Conservation (phyloP, 257 asterid genomes). For the Rehmannia glutinosa region DNA sequence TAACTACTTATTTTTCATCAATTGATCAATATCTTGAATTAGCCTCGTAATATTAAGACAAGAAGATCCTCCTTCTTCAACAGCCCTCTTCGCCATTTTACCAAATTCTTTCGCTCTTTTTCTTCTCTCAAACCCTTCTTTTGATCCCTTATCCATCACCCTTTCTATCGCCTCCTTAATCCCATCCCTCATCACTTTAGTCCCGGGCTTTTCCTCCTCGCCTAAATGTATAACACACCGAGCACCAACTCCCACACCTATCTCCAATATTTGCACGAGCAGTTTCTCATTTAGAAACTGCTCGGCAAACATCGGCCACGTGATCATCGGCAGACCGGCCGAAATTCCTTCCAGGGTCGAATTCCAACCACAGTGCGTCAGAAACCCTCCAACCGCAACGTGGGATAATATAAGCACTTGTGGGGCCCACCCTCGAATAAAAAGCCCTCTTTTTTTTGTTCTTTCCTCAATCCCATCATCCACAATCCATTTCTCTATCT, state of each 20-base stretch:
- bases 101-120: constrained; percentile 28
- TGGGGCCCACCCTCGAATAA: constrained; percentile 43
- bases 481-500: constrained; percentile 1
- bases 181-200: constrained; percentile 2
- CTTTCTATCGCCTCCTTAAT: constrained; percentile 21
- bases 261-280: constrained; percentile 22
- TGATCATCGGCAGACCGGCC: constrained; percentile 43
- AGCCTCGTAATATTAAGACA: constrained; percentile 14
- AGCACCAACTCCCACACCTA: constrained; percentile 31
- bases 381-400: constrained; percentile 17
- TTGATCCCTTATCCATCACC: constrained; percentile 23
- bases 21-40: constrained; percentile 1
- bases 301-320: constrained; percentile 45
- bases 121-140: constrained; percentile 30
- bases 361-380: constrained; percentile 52
- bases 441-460: constrained; percentile 23
- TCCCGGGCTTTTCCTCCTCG: neutral
- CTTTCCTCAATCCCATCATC: constrained; percentile 26
- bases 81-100: constrained; percentile 27
- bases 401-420: constrained; percentile 41
- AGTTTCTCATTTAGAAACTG: constrained; percentile 42
- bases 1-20: neutral
- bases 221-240: constrained; percentile 12
- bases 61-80: constrained; percentile 42
- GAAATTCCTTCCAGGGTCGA: constrained; percentile 33